Conservation (phyloP, 208 protist species). For the Leishmania aethiopica region DNA sequence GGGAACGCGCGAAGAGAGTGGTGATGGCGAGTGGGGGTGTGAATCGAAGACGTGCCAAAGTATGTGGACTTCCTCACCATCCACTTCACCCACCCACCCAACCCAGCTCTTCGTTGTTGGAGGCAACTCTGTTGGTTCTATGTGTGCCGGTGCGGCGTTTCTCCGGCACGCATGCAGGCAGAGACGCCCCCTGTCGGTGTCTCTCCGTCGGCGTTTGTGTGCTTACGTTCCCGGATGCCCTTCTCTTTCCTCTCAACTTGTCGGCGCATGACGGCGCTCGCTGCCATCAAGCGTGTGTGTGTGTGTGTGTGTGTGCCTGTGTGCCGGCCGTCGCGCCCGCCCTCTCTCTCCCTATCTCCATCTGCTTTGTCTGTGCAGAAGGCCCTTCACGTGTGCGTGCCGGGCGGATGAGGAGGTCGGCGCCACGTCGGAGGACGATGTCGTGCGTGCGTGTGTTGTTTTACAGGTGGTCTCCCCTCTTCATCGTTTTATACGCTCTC, state of each 20-base stretch:
- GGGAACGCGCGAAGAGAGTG: too few relatives aligned
- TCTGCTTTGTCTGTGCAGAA: not conserved
- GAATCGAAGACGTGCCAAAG: not conserved
- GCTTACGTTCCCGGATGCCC: too few relatives aligned
- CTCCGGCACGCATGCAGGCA: not conserved
- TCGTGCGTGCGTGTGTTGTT: slow-evolving; percentile 1
- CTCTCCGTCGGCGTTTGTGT: too few relatives aligned
- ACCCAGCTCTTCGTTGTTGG: not conserved
- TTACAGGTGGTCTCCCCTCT: not conserved
- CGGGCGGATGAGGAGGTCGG: not conserved
- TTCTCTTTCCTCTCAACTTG: not conserved
- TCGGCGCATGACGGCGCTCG: not conserved
- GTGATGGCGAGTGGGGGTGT: too few relatives aligned
- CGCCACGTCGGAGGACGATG: not conserved
- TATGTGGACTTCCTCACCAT: not conserved
- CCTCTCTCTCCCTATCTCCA: not conserved
- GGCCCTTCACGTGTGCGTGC: not conserved
- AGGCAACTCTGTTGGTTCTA: not conserved
- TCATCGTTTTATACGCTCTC: not conserved
- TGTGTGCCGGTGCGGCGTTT: not conserved
- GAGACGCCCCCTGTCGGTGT: not conserved
- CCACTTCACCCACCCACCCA: too few relatives aligned
- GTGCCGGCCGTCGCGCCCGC: not conserved
- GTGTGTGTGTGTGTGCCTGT: not conserved
- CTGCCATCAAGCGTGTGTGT: not conserved